Conservation (phyloP, 1,284 basidiomycete species). For the Rhodofomes roseus region DNA sequence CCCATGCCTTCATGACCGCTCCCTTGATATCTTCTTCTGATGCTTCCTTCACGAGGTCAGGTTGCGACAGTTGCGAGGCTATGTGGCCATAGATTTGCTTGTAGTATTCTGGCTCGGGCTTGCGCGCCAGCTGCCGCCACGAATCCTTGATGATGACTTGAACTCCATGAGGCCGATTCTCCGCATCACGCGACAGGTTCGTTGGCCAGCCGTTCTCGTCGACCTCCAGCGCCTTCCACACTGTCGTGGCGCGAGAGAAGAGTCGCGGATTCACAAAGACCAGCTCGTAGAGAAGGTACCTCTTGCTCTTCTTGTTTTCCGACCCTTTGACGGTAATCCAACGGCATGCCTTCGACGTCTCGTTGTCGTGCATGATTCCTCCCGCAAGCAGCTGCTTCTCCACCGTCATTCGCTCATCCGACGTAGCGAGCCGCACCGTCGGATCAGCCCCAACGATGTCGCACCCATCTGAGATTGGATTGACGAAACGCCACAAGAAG, state of each 20-base stretch:
- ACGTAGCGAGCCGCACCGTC: background rate
- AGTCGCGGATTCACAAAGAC: constrained; percentile 10
- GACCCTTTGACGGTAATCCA: background rate
- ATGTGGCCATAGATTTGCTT: background rate
- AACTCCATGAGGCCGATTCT: too few species aligned
- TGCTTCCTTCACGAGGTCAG: too few species aligned
- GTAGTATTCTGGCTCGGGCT: constrained; percentile 5
- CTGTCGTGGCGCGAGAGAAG: constrained; percentile 13
- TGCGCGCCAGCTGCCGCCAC: constrained; percentile 10
- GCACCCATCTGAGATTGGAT: background rate
- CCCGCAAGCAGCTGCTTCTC: background rate
- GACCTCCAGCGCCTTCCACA: constrained; percentile 7
- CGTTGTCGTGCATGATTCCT: background rate
- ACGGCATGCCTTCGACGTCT: too few species aligned
- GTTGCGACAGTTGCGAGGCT: background rate
- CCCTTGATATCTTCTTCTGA: background rate
- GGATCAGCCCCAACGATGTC: constrained; percentile 1
- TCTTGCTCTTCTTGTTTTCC: background rate
- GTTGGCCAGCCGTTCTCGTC: constrained; percentile 1
- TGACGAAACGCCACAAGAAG: background rate
- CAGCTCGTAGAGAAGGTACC: constrained; percentile 8
- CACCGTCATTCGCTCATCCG: too few species aligned
- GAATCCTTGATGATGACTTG: constrained; percentile 14
- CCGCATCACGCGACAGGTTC: background rate
- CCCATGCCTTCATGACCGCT: background rate